Base-by-base conservation (phyloP, 768 basidiomycete species). In the Lactarius tabidus region DNA sequence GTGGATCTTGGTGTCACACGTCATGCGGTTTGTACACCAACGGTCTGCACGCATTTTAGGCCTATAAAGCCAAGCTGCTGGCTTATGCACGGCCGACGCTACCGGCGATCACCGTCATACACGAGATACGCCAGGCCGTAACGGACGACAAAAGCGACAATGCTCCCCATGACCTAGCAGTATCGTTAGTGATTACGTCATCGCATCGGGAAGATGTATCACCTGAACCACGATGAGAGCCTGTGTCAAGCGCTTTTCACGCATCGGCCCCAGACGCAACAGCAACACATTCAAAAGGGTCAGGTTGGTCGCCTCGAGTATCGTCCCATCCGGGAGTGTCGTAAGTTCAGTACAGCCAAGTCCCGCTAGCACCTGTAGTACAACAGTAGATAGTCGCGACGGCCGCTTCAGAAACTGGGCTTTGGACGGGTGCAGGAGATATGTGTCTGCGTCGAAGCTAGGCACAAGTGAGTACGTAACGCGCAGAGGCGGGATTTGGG, bases 21-120 rank as follows among this genome's bases (percentile, higher is more conserved):
- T 48, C 45, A 48, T 48, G 26, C 14, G 48, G 48, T 26, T 26
- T 26, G 26, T 15, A 51, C 26, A 14, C 48, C 14, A 51, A 51
- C 48, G 15, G 15, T n/a, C 12, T 23, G 45, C n/a, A n/a, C n/a
- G 23, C 23, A 23, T 5, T 48, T 48, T 26, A 4, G 45, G 45
- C 45, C 48, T 15, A 26, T 51, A 26, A 26, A 12, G 23, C 15
- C 48, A 26, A 26, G 14, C 23, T 28, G 15, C 20, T 20, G 41
- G 41, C 41, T 20, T 41, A 26, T 9, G 35, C 12, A 31, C 2
- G 8, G 17, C 28, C 23, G 23, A 10, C 20, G 55, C 75, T 79
- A 94, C 73, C 93, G 79, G 73, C 95, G 82, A 77, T 94, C 93
- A 12, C 93, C 94, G 72, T 96, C 95, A 73, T 97, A 99, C 52